These are phyloP conservation scores for Ceratobasidium sp. DNA, from an alignment of 1,284 basidiomycete genomes.

Conservation along the genomic window DNA sequence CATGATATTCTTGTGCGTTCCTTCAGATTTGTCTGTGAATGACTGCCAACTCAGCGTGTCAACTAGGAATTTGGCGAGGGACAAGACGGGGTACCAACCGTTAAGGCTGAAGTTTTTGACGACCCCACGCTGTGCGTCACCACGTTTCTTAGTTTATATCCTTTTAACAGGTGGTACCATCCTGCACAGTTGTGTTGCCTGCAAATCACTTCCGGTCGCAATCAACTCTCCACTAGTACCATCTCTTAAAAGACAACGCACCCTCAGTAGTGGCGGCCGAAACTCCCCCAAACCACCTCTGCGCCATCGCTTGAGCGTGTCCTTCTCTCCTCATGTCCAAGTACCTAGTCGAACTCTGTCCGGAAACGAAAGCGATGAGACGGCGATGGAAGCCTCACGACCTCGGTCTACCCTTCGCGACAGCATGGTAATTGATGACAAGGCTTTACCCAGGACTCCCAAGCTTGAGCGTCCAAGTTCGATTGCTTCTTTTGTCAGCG, in stretches of 20 bases:
- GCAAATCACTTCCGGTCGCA: slow-evolving; percentile 34
- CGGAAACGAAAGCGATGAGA: slow-evolving; percentile 38
- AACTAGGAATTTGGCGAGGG: slow-evolving; percentile 39
- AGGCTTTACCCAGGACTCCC: slow-evolving; percentile 19
- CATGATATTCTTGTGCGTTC: slow-evolving; percentile 39
- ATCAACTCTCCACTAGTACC: slow-evolving; percentile 29
- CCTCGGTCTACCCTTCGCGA: slow-evolving; percentile 8
- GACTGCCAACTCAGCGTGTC: not conserved
- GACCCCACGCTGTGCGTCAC: slow-evolving; percentile 30
- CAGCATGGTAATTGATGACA: slow-evolving; percentile 20
- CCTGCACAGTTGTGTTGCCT: slow-evolving; percentile 25
- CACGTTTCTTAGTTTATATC: not conserved
- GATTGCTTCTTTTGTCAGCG: slow-evolving; percentile 19
- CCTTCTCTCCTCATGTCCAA: slow-evolving; percentile 38
- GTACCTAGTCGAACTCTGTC: slow-evolving; percentile 30
- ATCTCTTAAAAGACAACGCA: slow-evolving; percentile 28
- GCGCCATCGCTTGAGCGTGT: slow-evolving; percentile 36
- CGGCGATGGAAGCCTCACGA: slow-evolving; percentile 1
- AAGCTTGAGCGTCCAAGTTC: slow-evolving; percentile 34
- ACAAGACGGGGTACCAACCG: slow-evolving; percentile 36
- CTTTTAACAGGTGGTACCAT: not conserved
- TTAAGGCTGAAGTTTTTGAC: slow-evolving; percentile 37
- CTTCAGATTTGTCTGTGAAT: not conserved
- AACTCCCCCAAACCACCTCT: slow-evolving; percentile 31
- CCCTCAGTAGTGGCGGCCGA: slow-evolving; percentile 22